These are phyloP conservation scores for Acer yangbiense DNA, from an alignment of 345 rosid species.

Conservation along the genomic window DNA sequence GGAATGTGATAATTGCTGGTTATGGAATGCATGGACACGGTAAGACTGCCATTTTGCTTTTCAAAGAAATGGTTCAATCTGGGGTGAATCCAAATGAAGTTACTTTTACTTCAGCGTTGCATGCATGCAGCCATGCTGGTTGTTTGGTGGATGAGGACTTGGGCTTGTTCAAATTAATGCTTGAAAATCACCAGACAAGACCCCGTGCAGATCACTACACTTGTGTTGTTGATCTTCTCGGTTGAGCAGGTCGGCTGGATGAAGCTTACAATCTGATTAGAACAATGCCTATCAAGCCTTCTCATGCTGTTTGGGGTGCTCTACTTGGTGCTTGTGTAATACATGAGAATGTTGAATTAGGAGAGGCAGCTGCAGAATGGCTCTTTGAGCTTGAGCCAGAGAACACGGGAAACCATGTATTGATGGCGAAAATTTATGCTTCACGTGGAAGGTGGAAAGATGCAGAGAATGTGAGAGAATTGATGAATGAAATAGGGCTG, in stretches of 20 bases:
- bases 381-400: conserved; percentile 59
- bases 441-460: conserved; percentile 67
- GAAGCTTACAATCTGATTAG: conserved; percentile 58
- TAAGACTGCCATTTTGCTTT: conserved; percentile 47
- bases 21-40: conserved; percentile 69
- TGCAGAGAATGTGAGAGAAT: conserved; percentile 53
- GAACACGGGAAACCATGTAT: conserved; percentile 57
- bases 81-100: conserved; percentile 60
- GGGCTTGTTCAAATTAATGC: conserved; percentile 48
- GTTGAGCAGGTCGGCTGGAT: conserved; percentile 57
- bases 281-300: conserved; percentile 44
- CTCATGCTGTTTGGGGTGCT: conserved; percentile 62
- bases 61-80: conserved; percentile 62
- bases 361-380: conserved; percentile 57
- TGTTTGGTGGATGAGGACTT: conserved; percentile 63
- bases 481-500: conserved; percentile 52
- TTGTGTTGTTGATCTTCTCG: conserved; percentile 54
- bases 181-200: conserved; percentile 30
- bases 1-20: conserved; percentile 64
- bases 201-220: conserved; percentile 53
- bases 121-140: conserved; percentile 69
- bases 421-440: conserved; percentile 55
- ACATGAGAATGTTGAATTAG: conserved; percentile 57
- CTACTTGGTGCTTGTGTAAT: conserved; percentile 62
- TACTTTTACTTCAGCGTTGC: conserved; percentile 60